Base-by-base conservation (phyloP, 306 rosid species). In the Betula pendula region DNA sequence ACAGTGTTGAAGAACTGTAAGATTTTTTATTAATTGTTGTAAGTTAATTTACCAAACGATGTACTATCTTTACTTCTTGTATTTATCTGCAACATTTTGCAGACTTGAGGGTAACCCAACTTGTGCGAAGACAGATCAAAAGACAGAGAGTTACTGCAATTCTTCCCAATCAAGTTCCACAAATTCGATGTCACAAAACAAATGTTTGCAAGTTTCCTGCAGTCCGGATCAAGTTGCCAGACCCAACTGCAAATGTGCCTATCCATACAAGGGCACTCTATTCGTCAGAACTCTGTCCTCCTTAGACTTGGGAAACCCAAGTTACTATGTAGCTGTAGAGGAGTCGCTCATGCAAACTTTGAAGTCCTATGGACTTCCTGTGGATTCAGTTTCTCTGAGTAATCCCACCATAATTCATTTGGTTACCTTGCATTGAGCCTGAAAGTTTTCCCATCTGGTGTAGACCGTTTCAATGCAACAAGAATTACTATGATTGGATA, bases 241-340 rank as follows among this genome's bases (percentile, higher is more conserved):
- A 77, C 98, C 95, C 31, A 89, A 79, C 17, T 93, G 95, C 81
- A 76, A 8, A 74, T 91, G 98, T 72, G 82, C 87, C 60, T 81
- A 85, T 75, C 93, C 98, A 70, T 93, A 80, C 75, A 35, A 82
- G 5, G 98, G 96, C 70, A 82, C 80, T 67, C 81, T 93, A 24
- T 2, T 3, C 75, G 81, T 93, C 79, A 81, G 90, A 89, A 88
- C 90, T 51, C 88, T 87, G 27, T 50, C 81, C 40, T 86, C 87
- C 88, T 85, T 90, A 8, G 86, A 70, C 79, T 80, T 82, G 78
- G 71, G 3, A 29, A 89, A 82, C 79, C 4, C 35, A 12, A 68
- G 80, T 48, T 52, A 60, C 58, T 85, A 60, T 84, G 35, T 0
- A 38, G 14, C 0, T 0, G 86, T 90, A 44, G 83, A 85, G 80